Evolutionary conservation across 2,329 filamentous ascomycete species (phyloP).

Genomic region (Xylariaceae sp.): DNA sequence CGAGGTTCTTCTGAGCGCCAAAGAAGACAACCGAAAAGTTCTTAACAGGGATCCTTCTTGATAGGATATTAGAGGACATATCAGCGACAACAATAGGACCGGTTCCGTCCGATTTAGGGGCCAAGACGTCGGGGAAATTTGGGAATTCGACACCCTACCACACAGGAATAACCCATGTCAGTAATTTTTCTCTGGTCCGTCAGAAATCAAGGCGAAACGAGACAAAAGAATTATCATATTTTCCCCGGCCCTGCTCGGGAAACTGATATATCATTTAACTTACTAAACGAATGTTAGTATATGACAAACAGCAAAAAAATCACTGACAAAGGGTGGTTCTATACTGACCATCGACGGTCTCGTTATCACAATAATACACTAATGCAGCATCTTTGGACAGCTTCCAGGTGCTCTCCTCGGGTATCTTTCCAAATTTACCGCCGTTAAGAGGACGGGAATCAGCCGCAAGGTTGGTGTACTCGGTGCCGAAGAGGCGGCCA

Average conservation of each 20-base stretch:
- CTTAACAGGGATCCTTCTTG: constrained; percentile 67
- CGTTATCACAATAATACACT: constrained; percentile 90
- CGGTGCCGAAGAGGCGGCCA: constrained; percentile 67
- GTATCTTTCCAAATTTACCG: constrained; percentile 84
- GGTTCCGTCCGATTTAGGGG: constrained; percentile 54
- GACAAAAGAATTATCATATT: too few relatives aligned
- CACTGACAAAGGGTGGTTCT: too few relatives aligned
- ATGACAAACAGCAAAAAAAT: too few relatives aligned
- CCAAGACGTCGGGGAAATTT: constrained; percentile 60
- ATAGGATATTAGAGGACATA: constrained; percentile 93
- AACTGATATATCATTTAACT: too few relatives aligned
- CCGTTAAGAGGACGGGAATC: constrained; percentile 63
- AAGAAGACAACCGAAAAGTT: constrained; percentile 87
- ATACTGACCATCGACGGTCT: constrained; percentile 92
- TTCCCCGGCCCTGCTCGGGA: too few relatives aligned
- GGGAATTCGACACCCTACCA: constrained; percentile 92
- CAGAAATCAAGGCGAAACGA: too few relatives aligned
- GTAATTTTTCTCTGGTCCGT: too few relatives aligned
- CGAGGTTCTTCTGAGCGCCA: constrained; percentile 92
- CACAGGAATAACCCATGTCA: too few relatives aligned
- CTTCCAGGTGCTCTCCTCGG: constrained; percentile 71
- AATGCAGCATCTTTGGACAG: constrained; percentile 66
- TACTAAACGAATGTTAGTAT: too few relatives aligned
- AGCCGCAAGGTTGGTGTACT: constrained; percentile 74
- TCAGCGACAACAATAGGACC: constrained; percentile 80